Conservation (phyloP, 164 flowering plant genomes). For the Platanus orientalis region DNA sequence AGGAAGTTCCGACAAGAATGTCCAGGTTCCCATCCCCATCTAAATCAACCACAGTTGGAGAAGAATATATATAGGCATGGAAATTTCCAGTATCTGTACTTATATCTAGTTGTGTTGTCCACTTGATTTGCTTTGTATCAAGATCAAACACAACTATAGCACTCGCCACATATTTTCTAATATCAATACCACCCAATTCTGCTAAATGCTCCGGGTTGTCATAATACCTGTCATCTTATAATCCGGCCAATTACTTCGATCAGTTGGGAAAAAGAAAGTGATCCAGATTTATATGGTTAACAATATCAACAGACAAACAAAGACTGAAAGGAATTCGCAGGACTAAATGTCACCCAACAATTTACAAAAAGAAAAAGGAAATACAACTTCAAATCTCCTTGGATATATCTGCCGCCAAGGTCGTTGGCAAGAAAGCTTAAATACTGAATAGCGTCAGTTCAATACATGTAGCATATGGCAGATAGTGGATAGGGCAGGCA, state of each 20-base stretch:
- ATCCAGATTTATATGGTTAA: background rate
- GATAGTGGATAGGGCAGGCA: too few species aligned
- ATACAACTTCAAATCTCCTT: background rate
- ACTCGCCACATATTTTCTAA: conserved; percentile 86
- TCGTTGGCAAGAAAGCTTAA: background rate
- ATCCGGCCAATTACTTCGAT: conserved; percentile 20
- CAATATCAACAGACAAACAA: background rate
- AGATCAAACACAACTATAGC: conserved; percentile 94
- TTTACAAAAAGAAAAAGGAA: background rate
- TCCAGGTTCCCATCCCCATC: conserved; percentile 98
- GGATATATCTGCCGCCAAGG: background rate
- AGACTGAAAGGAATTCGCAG: background rate
- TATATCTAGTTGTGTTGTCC: conserved; percentile 71
- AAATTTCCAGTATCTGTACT: conserved; percentile 67
- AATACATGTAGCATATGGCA: background rate
- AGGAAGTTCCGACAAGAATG: conserved; percentile 94
- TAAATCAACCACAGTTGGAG: conserved; percentile 93
- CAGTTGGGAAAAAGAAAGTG: conserved; percentile 3
- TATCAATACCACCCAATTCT: conserved; percentile 85
- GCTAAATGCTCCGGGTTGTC: conserved; percentile 81
- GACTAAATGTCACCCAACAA: background rate
- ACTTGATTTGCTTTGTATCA: conserved; percentile 93
- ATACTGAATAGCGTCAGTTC: background rate
- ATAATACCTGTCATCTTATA: conserved; percentile 73
- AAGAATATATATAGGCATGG: conserved; percentile 87